Percentiles rank a stretch among this genome's conserved stretches.
These are phyloP conservation scores for Debaryomyces psychrophilus DNA, from an alignment of 1,139 yeast species.

Conservation along the genomic window DNA sequence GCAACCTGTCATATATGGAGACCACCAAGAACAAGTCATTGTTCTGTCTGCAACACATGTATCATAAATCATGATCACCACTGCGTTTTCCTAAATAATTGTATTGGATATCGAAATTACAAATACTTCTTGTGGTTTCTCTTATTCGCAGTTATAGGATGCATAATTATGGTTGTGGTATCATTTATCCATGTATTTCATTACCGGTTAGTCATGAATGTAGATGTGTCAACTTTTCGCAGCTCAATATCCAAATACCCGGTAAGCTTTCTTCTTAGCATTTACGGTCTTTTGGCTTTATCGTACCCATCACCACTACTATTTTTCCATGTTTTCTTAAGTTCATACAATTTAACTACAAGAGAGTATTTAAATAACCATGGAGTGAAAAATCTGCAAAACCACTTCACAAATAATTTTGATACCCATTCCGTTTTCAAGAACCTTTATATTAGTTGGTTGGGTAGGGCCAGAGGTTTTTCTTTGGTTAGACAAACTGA, in stretches of 20 bases:
- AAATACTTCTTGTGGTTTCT: slow-evolving; percentile 46
- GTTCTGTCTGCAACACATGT: slow-evolving; percentile 48
- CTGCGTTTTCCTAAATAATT: slow-evolving; percentile 43
- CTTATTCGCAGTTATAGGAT: slow-evolving; percentile 25
- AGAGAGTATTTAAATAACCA: slow-evolving; percentile 59
- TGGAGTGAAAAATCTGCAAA: slow-evolving; percentile 19
- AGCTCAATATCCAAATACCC: slow-evolving; percentile 37
- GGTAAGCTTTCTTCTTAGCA: slow-evolving; percentile 49
- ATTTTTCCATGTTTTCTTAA: slow-evolving; percentile 55
- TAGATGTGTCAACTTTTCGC: slow-evolving; percentile 17
- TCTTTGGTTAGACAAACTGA: slow-evolving; percentile 42
- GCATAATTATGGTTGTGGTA: slow-evolving; percentile 26
- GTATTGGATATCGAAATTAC: slow-evolving; percentile 42
- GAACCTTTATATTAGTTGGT: slow-evolving; percentile 53
- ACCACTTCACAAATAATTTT: slow-evolving; percentile 45
- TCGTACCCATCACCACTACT: slow-evolving; percentile 60
- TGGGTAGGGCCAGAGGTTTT: slow-evolving; percentile 52
- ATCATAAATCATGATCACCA: slow-evolving; percentile 49
- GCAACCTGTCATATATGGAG: slow-evolving; percentile 53
- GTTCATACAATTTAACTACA: slow-evolving; percentile 66
- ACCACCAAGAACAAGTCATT: slow-evolving; percentile 49
- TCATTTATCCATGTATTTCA: slow-evolving; percentile 35
- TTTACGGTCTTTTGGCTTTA: slow-evolving; percentile 47
- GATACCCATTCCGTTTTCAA: slow-evolving; percentile 35
- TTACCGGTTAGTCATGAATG: slow-evolving; percentile 17